phyloP scores from a whole-genome alignment of 352 stramenopile species.

The Blastocystis sp. region DNA sequence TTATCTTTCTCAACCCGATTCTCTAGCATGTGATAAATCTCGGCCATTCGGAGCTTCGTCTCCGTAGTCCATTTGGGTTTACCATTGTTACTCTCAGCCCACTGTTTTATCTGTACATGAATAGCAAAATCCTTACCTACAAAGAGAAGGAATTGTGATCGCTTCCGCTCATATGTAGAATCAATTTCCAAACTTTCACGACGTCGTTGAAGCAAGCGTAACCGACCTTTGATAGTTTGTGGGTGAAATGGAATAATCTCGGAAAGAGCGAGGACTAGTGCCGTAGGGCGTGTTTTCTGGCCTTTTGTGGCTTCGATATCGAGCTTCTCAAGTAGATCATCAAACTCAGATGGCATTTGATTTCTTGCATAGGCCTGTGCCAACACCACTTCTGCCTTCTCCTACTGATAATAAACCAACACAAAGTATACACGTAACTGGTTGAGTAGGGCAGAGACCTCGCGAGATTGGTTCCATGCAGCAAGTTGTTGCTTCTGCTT shows the following conservation, averaged over 20 bases:
- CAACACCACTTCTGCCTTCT: background rate
- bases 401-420: background rate
- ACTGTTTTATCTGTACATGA: conserved; percentile 16
- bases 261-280: conserved; percentile 1
- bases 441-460: background rate
- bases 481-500: conserved; percentile 48
- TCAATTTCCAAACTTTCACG: conserved; percentile 8
- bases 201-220: conserved; percentile 42
- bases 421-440: background rate
- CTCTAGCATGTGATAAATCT: conserved; percentile 34
- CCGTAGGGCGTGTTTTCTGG: background rate
- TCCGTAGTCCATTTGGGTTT: conserved; percentile 17
- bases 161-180: background rate
- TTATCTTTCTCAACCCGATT: conserved; percentile 19
- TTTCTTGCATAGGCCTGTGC: background rate
- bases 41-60: conserved; percentile 10
- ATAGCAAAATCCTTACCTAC: background rate
- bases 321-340: conserved; percentile 24
- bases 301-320: conserved; percentile 17
- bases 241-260: conserved; percentile 56
- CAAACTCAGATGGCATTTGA: conserved; percentile 19
- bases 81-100: background rate
- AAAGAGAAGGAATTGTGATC: conserved; percentile 1
- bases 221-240: conserved; percentile 38
- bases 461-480: background rate